Evolutionary conservation across 1,284 basidiomycete genomes (phyloP).

Genomic region (Agaricales sp.): DNA sequence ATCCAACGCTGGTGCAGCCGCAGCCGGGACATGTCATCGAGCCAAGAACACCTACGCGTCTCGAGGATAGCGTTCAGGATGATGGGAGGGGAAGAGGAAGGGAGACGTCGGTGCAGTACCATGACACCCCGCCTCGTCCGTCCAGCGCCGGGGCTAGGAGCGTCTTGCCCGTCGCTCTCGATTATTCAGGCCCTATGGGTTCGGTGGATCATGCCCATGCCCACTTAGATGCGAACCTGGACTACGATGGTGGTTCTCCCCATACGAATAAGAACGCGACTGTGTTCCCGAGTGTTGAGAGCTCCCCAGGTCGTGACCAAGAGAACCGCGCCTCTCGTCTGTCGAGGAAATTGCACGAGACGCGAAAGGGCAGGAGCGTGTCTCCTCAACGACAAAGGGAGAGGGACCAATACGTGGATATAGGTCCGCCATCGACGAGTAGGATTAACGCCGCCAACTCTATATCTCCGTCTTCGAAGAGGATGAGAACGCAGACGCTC

Average conservation of each 20-base stretch:
- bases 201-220: slow-evolving; percentile 12
- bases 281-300: too few species aligned
- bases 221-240: slow-evolving; percentile 9
- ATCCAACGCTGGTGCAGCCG: slow-evolving; percentile 12
- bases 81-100: neutral
- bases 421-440: neutral
- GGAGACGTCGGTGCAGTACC: neutral
- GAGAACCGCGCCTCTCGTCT: slow-evolving; percentile 49
- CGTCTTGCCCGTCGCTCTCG: slow-evolving; percentile 1
- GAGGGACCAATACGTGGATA: neutral
- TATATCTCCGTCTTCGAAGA: neutral
- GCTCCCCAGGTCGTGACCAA: slow-evolving; percentile 54
- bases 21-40: slow-evolving; percentile 25
- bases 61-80: neutral
- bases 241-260: neutral
- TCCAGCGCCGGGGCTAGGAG: slow-evolving; percentile 21
- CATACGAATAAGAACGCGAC: too few species aligned
- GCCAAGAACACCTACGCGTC: slow-evolving; percentile 12
- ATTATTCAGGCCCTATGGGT: slow-evolving; percentile 10
- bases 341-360: slow-evolving; percentile 44
- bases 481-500: neutral
- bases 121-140: slow-evolving; percentile 15
- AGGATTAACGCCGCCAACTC: neutral
- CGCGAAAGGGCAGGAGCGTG: slow-evolving; percentile 46
- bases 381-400: slow-evolving; percentile 39